Percentiles rank a stretch among this genome's conserved stretches.
These are phyloP conservation scores for Pseudocercospora cruenta DNA, from an alignment of 2,329 filamentous ascomycete species.

Conservation along the genomic window DNA sequence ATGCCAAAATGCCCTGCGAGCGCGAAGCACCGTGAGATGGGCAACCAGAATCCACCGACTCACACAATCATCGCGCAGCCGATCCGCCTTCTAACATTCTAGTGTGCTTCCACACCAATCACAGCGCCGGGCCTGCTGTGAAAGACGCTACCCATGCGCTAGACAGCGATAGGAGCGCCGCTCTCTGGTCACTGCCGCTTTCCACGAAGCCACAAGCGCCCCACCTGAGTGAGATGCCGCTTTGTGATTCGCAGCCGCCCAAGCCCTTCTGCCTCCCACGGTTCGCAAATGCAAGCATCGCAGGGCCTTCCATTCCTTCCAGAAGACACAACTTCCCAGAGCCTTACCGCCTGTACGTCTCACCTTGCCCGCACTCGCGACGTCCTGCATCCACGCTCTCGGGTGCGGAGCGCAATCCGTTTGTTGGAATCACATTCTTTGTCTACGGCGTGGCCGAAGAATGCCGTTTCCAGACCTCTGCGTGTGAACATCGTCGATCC, in stretches of 20 bases:
- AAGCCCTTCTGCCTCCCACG: conserved; percentile 2
- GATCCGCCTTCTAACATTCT: conserved; percentile 8
- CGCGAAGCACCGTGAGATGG: background rate
- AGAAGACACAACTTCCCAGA: conserved; percentile 9
- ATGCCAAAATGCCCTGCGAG: background rate
- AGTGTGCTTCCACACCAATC: conserved; percentile 2
- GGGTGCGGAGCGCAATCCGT: background rate
- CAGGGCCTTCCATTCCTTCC: conserved; percentile 21
- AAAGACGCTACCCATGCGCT: background rate
- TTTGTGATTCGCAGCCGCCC: conserved; percentile 8
- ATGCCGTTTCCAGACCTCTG: background rate
- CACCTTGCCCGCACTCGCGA: background rate
- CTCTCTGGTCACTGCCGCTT: conserved; percentile 4
- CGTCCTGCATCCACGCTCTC: background rate
- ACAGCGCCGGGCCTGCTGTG: background rate
- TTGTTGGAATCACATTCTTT: background rate
- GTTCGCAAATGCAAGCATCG: conserved; percentile 1
- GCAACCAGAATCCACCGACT: background rate
- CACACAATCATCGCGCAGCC: background rate
- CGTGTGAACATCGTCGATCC: background rate
- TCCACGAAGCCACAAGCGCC: background rate
- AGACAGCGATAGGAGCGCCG: background rate
- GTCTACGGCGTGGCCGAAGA: conserved; percentile 2
- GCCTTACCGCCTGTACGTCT: background rate
- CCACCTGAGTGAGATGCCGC: background rate